phyloP scores from a whole-genome alignment of 768 basidiomycete genomes.

The Tubosaeta brunneosetosa region DNA sequence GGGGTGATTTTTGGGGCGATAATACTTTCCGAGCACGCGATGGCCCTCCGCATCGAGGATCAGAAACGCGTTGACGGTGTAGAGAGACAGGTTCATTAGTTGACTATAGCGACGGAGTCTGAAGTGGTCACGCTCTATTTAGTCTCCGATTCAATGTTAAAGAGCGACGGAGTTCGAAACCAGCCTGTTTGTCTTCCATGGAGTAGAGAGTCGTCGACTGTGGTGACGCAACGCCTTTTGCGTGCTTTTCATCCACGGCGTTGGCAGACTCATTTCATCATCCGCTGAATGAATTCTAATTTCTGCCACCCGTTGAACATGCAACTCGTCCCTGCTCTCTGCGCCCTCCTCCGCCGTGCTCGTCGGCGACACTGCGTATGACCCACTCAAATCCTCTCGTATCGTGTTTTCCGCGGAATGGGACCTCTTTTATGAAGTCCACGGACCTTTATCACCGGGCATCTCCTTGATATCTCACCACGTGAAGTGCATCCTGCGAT shows the following conservation, averaged over 20 bases:
- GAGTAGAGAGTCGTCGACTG: not conserved
- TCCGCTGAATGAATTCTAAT: slow-evolving; percentile 23
- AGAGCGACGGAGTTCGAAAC: too few relatives aligned
- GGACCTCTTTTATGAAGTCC: slow-evolving; percentile 4
- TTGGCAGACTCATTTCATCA: slow-evolving; percentile 26
- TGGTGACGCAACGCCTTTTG: slow-evolving; percentile 7
- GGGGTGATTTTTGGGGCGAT: slow-evolving; percentile 64
- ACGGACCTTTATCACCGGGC: slow-evolving; percentile 27
- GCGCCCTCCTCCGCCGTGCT: slow-evolving; percentile 13
- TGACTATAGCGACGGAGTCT: slow-evolving; percentile 17
- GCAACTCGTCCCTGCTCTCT: slow-evolving; percentile 14
- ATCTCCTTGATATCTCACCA: slow-evolving; percentile 25
- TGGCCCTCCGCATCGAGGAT: slow-evolving; percentile 95
- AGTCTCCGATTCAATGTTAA: not conserved
- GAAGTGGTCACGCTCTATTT: slow-evolving; percentile 1
- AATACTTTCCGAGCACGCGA: slow-evolving; percentile 95
- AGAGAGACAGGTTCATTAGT: slow-evolving; percentile 73
- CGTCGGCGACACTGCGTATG: slow-evolving; percentile 12
- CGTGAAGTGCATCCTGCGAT: slow-evolving; percentile 19
- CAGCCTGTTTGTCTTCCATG: too few relatives aligned
- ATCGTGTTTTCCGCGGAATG: not conserved
- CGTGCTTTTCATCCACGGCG: slow-evolving; percentile 22
- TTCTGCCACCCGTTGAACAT: slow-evolving; percentile 28
- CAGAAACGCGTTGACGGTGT: slow-evolving; percentile 81
- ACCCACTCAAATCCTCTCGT: slow-evolving; percentile 3